These are phyloP conservation scores for Sapria himalayana DNA, from an alignment of 345 rosid genomes.

Conservation along the genomic window DNA sequence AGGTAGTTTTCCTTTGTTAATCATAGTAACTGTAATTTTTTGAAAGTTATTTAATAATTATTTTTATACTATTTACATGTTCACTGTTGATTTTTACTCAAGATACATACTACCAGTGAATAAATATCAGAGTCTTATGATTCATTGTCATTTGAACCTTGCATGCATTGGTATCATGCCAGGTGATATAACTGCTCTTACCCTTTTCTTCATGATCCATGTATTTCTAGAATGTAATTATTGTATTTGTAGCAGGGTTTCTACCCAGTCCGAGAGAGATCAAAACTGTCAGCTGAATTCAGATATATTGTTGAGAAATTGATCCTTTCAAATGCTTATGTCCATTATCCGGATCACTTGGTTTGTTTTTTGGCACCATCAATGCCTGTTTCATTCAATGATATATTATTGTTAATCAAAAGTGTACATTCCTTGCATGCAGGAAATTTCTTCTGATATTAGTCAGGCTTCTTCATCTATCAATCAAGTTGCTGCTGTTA, in stretches of 20 bases:
- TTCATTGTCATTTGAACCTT: too few relatives aligned
- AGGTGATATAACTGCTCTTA: slow-evolving; percentile 7
- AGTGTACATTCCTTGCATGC: slow-evolving; percentile 10
- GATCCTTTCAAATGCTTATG: slow-evolving; percentile 30
- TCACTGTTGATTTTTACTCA: too few relatives aligned
- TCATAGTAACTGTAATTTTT: too few relatives aligned
- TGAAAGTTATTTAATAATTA: too few relatives aligned
- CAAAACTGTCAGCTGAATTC: slow-evolving; percentile 38
- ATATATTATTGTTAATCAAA: slow-evolving; percentile 1
- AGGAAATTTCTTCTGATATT: slow-evolving; percentile 52
- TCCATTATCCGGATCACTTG: slow-evolving; percentile 12
- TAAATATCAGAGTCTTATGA: too few relatives aligned
- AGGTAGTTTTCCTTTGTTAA: too few relatives aligned
- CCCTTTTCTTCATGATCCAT: not conserved
- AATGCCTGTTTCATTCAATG: not conserved
- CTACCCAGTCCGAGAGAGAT: slow-evolving; percentile 76
- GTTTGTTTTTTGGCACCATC: slow-evolving; percentile 32
- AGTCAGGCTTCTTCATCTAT: slow-evolving; percentile 35
- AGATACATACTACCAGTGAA: too few relatives aligned
- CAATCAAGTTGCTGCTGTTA: slow-evolving; percentile 17
- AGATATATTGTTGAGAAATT: slow-evolving; percentile 28
- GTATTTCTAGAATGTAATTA: slow-evolving; percentile 4
- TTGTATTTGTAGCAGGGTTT: slow-evolving; percentile 44
- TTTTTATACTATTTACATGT: too few relatives aligned
- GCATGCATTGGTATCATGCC: too few relatives aligned